phyloP scores from a whole-genome alignment of 331 rosid species.

The Quercus phellos region DNA sequence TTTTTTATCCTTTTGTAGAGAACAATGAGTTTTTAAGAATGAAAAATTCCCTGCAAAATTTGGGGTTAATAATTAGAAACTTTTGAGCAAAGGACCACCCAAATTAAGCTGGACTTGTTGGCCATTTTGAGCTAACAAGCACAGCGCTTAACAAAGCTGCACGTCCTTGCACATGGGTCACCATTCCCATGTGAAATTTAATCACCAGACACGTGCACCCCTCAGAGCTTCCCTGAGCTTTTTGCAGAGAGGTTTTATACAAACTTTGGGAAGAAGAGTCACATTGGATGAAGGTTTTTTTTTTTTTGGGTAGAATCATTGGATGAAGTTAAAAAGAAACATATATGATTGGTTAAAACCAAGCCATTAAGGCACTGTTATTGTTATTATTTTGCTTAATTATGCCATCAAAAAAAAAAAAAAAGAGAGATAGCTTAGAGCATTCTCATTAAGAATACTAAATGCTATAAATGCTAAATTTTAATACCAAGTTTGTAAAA shows the following conservation, averaged over 20 bases:
- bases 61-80: slow-evolving; percentile 28
- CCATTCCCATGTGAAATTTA: slow-evolving; percentile 50
- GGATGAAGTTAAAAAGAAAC: slow-evolving; percentile 12
- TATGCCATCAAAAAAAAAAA: slow-evolving; percentile 32
- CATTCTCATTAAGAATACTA: too few relatives aligned
- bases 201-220: slow-evolving; percentile 58
- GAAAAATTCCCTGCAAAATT: neutral
- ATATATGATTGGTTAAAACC: slow-evolving; percentile 9
- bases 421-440: too few relatives aligned
- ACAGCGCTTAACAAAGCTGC: slow-evolving; percentile 22
- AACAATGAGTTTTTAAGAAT: neutral
- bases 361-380: neutral
- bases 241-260: slow-evolving; percentile 8
- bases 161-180: slow-evolving; percentile 53
- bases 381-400: neutral
- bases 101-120: slow-evolving; percentile 49
- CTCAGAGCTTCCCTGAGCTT: slow-evolving; percentile 22
- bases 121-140: slow-evolving; percentile 24
- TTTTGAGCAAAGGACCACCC: slow-evolving; percentile 25
- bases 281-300: slow-evolving; percentile 11
- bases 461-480: too few relatives aligned
- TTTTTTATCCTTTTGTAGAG: neutral
- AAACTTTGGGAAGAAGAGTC: slow-evolving; percentile 11
- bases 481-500: too few relatives aligned
- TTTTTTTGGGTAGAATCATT: neutral